phyloP scores from a whole-genome alignment of 1,139 yeast genomes.

The Hanseniaspora uvarum region DNA sequence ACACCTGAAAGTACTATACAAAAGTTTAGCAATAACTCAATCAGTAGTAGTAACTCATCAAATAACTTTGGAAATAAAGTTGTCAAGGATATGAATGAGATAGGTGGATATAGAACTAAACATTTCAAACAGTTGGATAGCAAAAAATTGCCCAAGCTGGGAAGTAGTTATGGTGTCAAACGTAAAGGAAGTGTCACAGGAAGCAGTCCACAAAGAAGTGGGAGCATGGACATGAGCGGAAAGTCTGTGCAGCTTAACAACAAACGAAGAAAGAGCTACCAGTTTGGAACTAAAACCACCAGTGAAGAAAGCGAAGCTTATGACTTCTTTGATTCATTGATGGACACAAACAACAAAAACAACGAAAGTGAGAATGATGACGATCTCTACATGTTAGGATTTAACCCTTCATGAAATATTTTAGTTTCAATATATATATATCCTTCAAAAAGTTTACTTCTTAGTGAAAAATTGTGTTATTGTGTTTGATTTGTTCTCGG shows the following conservation, averaged over 20 bases:
- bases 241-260: neutral
- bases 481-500: neutral
- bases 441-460: neutral
- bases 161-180: neutral
- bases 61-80: slow-evolving; percentile 8
- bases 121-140: slow-evolving; percentile 44
- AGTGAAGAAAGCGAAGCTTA: slow-evolving; percentile 34
- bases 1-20: slow-evolving; percentile 6
- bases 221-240: slow-evolving; percentile 18
- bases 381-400: slow-evolving; percentile 17
- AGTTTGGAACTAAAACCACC: slow-evolving; percentile 22
- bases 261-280: slow-evolving; percentile 27
- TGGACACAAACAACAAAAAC: slow-evolving; percentile 1
- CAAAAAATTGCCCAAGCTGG: slow-evolving; percentile 9
- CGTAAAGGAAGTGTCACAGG: neutral
- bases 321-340: slow-evolving; percentile 64
- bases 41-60: neutral
- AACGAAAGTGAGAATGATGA: slow-evolving; percentile 24
- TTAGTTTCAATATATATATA: neutral
- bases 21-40: neutral
- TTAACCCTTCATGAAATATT: slow-evolving; percentile 11
- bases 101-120: slow-evolving; percentile 48
- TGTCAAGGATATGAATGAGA: slow-evolving; percentile 40
- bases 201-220: slow-evolving; percentile 16
- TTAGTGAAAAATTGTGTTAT: slow-evolving; percentile 7